Evolutionary conservation across 73 alveolate genomes (phyloP).

Genomic region (Halteria grandinella): DNA sequence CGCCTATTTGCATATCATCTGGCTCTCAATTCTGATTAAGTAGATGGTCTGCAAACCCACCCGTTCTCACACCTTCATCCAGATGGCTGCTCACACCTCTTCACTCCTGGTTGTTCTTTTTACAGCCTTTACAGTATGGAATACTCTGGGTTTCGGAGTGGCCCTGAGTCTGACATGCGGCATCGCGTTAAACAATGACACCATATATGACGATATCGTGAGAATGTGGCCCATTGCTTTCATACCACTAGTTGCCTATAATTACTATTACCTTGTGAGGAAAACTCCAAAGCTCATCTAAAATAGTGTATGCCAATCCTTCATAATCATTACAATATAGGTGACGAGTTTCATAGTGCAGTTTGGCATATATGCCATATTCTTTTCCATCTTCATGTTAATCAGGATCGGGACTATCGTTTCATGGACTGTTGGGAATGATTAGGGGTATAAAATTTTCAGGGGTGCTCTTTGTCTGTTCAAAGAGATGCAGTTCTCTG

Average conservation of each 20-base stretch:
- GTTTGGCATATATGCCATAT: not conserved
- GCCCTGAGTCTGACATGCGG: conserved; percentile 20
- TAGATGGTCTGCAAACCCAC: conserved; percentile 22
- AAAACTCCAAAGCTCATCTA: conserved; percentile 15
- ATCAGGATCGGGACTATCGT: too few relatives aligned
- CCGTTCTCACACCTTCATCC: not conserved
- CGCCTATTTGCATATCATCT: not conserved
- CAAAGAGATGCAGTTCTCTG: not conserved
- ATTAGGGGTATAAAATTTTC: too few relatives aligned
- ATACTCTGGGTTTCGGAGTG: conserved; percentile 1
- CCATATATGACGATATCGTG: conserved; percentile 1
- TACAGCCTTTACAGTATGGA: not conserved
- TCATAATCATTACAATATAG: not conserved
- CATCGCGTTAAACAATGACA: not conserved
- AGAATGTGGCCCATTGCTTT: conserved; percentile 38
- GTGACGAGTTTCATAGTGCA: not conserved
- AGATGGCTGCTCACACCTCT: not conserved
- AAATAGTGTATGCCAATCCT: not conserved
- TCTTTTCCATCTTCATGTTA: not conserved
- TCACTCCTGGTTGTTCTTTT: not conserved
- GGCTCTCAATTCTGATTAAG: not conserved
- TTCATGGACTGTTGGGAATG: too few relatives aligned
- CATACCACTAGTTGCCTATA: conserved; percentile 3
- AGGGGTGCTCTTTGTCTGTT: not conserved
- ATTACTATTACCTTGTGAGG: not conserved